Evolutionary conservation across 495 filamentous ascomycete genomes (phyloP).

Genomic region (Haplographium delicatum): DNA sequence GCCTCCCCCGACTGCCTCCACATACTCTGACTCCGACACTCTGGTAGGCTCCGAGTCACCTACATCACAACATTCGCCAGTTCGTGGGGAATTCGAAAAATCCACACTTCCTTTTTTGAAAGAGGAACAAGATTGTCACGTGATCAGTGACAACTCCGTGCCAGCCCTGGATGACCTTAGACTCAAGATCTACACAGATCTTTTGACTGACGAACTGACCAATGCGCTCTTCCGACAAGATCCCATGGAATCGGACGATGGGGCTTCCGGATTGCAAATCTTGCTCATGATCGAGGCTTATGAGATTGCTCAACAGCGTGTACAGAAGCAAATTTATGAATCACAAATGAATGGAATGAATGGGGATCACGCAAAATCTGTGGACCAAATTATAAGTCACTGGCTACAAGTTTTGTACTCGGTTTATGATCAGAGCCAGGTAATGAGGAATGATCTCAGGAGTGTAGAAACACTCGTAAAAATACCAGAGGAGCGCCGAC

Average conservation of each 20-base stretch:
- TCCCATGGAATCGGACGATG: slow-evolving; percentile 8
- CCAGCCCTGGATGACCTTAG: slow-evolving; percentile 10
- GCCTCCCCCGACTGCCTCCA: not conserved
- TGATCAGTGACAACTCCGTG: not conserved
- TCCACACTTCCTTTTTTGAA: not conserved
- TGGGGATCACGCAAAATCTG: slow-evolving; percentile 7
- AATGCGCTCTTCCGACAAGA: slow-evolving; percentile 15
- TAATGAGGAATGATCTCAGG: too few species aligned
- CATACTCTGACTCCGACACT: slow-evolving; percentile 18
- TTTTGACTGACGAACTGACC: slow-evolving; percentile 21
- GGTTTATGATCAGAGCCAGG: slow-evolving; percentile 19
- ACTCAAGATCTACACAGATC: slow-evolving; percentile 19
- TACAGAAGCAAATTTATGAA: slow-evolving; percentile 10
- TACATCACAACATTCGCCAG: not conserved
- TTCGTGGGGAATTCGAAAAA: not conserved
- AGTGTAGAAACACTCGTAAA: too few species aligned
- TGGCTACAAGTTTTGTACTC: slow-evolving; percentile 23
- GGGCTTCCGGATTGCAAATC: slow-evolving; percentile 24
- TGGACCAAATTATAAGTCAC: slow-evolving; percentile 17
- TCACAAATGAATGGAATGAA: slow-evolving; percentile 3
- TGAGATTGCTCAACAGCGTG: slow-evolving; percentile 17
- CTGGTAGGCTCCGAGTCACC: slow-evolving; percentile 16
- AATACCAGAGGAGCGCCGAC: too few species aligned
- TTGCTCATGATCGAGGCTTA: slow-evolving; percentile 27
- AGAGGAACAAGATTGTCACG: not conserved